Percentiles rank a stretch among this genome's conserved stretches.
phyloP scores from a whole-genome alignment of 768 basidiomycete genomes.

The Mycena leptocephala region DNA sequence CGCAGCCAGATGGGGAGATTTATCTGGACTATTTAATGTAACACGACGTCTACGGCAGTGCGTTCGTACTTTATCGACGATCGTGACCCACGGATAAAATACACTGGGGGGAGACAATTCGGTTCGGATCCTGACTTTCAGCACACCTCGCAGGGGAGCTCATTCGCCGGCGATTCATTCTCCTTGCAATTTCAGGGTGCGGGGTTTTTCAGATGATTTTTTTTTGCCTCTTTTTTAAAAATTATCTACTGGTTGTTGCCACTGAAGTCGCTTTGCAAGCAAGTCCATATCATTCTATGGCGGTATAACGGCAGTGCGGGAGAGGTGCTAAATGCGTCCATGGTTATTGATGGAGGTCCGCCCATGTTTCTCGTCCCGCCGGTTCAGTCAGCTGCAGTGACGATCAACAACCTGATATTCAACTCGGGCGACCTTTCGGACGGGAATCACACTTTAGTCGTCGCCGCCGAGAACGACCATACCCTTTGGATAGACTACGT shows the following conservation, averaged over 20 bases:
- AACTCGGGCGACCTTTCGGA: constrained; percentile 9
- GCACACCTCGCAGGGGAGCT: constrained; percentile 17
- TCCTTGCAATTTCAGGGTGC: constrained; percentile 15
- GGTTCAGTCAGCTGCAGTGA: background rate
- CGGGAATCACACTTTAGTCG: constrained; percentile 25
- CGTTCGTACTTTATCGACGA: constrained; percentile 24
- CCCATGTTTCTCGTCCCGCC: constrained; percentile 1
- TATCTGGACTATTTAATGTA: constrained; percentile 31
- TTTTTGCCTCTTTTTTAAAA: background rate
- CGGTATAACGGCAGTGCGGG: background rate
- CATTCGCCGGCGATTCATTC: constrained; percentile 4
- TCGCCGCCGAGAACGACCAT: background rate
- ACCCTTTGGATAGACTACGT: constrained; percentile 27
- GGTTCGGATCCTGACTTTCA: constrained; percentile 15
- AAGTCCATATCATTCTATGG: constrained; percentile 11
- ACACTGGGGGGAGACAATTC: constrained; percentile 1
- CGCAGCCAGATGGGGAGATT: background rate
- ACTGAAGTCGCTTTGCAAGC: background rate
- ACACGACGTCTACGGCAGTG: constrained; percentile 7
- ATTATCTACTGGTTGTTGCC: too few relatives aligned
- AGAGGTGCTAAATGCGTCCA: constrained; percentile 5
- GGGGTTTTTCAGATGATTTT: too few relatives aligned
- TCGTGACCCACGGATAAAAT: constrained; percentile 13
- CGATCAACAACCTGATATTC: constrained; percentile 14
- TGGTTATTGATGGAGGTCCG: constrained; percentile 21